Evolutionary conservation across 2,329 filamentous ascomycete genomes (phyloP).

Genomic region (Colletotrichum euphorbiae): DNA sequence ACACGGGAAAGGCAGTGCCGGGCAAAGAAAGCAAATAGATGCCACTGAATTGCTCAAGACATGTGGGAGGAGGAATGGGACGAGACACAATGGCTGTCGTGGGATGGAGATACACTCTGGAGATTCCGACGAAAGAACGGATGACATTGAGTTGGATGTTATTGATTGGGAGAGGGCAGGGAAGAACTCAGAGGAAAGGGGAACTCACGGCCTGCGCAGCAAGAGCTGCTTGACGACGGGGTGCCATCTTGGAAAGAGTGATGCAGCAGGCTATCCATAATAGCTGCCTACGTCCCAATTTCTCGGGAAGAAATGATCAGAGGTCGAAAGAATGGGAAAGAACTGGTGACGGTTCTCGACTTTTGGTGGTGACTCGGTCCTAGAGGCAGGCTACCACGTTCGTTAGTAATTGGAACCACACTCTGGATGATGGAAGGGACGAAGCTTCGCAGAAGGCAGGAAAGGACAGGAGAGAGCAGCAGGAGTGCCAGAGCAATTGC

Average conservation of each 20-base stretch:
- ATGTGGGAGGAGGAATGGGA: constrained; percentile 20
- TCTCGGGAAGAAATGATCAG: background rate
- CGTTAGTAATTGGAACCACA: background rate
- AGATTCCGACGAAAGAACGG: constrained; percentile 26
- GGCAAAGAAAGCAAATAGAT: constrained; percentile 35
- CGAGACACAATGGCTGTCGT: background rate
- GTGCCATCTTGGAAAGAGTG: constrained; percentile 32
- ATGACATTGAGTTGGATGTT: background rate
- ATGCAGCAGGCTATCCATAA: constrained; percentile 33
- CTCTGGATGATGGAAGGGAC: background rate
- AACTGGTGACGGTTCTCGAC: background rate
- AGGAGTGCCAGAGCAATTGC: background rate
- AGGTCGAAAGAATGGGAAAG: background rate
- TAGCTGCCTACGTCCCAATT: constrained; percentile 23
- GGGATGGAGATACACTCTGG: constrained; percentile 8
- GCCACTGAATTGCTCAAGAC: constrained; percentile 7
- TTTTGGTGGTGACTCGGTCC: background rate
- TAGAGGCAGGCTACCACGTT: background rate
- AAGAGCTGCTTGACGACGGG: constrained; percentile 34
- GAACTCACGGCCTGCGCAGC: constrained; percentile 35
- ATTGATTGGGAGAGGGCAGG: background rate
- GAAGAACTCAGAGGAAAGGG: background rate
- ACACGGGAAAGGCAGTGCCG: constrained; percentile 11
- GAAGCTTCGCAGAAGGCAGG: background rate
- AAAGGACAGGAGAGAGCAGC: background rate